Percentiles rank a stretch among this genome's conserved stretches.
Evolutionary conservation across 805 yeast species (phyloP).

Genomic region (Kazachstania psychrophila): DNA sequence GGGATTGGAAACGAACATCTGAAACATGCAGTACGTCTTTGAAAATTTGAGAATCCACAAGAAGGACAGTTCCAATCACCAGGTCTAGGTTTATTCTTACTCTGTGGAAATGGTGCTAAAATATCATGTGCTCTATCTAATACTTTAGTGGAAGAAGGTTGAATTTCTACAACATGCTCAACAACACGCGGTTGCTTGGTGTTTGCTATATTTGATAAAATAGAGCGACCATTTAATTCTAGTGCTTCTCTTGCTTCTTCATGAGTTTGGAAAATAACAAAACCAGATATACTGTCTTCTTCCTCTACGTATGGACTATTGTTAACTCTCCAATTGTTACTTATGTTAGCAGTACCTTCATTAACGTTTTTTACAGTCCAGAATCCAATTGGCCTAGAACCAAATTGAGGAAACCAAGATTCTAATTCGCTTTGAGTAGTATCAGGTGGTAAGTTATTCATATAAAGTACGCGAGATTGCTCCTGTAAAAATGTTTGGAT

Average conservation of each 20-base stretch:
- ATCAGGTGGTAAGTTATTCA: conserved; percentile 74
- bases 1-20: conserved; percentile 84
- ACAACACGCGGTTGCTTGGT: conserved; percentile 30
- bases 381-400: conserved; percentile 78
- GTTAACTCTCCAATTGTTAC: conserved; percentile 20
- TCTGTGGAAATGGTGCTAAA: conserved; percentile 73
- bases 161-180: conserved; percentile 72
- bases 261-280: conserved; percentile 75
- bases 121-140: conserved; percentile 77
- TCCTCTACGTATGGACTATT: conserved; percentile 34
- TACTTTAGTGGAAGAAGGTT: conserved; percentile 72
- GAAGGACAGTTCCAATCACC: conserved; percentile 98
- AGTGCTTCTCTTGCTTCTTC: conserved; percentile 79
- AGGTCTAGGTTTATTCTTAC: conserved; percentile 83
- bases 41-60: conserved; percentile 92
- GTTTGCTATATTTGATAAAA: conserved; percentile 29
- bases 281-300: conserved; percentile 55
- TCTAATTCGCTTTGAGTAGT: conserved; percentile 87
- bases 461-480: conserved; percentile 65
- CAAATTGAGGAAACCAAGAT: conserved; percentile 82
- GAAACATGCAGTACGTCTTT: conserved; percentile 87
- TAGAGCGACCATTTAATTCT: conserved; percentile 63
- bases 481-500: conserved; percentile 57
- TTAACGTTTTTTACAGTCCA: conserved; percentile 69
- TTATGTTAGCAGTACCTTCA: conserved; percentile 19